Percentiles rank a stretch among this genome's conserved stretches.
Evolutionary conservation across 176 grass and related monocot genomes (phyloP).

Genomic region (Carex parvula): DNA sequence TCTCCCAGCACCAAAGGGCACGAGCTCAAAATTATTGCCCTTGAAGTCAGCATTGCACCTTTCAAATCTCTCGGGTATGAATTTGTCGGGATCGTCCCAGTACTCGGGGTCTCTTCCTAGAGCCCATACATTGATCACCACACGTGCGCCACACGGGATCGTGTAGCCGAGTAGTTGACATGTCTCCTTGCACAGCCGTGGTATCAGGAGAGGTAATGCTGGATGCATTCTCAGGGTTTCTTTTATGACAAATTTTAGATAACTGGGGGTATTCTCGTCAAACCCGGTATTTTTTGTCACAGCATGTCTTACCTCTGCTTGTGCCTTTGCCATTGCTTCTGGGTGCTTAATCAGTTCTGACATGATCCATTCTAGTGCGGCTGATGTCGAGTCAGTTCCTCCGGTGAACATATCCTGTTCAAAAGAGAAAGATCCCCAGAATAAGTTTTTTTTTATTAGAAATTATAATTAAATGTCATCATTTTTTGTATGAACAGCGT

Average conservation of each 20-base stretch:
- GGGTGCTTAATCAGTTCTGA: slow-evolving; percentile 14
- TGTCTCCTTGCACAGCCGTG: not conserved
- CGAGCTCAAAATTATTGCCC: slow-evolving; percentile 17
- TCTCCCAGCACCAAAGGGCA: slow-evolving; percentile 14
- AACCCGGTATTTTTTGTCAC: not conserved
- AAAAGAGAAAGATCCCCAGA: not conserved
- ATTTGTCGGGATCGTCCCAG: slow-evolving; percentile 8
- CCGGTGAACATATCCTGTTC: slow-evolving; percentile 14
- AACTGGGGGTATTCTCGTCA: not conserved
- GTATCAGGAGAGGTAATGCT: not conserved
- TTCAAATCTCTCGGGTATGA: slow-evolving; percentile 16
- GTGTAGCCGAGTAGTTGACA: slow-evolving; percentile 6
- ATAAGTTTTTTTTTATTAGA: not conserved
- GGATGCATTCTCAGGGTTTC: slow-evolving; percentile 19
- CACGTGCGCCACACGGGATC: not conserved
- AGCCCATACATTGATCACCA: slow-evolving; percentile 22
- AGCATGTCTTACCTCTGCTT: slow-evolving; percentile 4
- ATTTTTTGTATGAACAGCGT: too few relatives aligned
- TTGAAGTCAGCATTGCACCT: not conserved
- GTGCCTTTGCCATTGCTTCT: slow-evolving; percentile 1
- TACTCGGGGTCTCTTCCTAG: slow-evolving; percentile 1
- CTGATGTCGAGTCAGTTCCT: slow-evolving; percentile 6
- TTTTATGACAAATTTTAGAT: slow-evolving; percentile 19
- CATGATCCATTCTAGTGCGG: slow-evolving; percentile 23
- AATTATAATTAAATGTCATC: not conserved